Evolutionary conservation across 148 eudicot genomes (phyloP).

Genomic region (Polygonum maritimum): DNA sequence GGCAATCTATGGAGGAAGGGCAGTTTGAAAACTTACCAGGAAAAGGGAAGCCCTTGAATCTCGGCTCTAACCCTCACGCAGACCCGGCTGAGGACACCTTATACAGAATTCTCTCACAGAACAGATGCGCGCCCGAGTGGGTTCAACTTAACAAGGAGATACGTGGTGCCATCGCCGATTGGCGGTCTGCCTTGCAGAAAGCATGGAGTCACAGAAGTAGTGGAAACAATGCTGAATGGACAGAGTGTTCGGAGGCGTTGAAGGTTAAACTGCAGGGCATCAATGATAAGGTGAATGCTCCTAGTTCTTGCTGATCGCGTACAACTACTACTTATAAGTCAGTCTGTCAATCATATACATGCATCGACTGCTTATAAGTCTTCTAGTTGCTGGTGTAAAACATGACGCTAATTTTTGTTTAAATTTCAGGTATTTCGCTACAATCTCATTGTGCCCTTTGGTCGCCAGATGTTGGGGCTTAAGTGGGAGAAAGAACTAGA

Average conservation of each 20-base stretch:
- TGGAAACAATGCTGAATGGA: constrained; percentile 50
- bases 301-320: background rate
- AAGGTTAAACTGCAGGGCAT: constrained; percentile 46
- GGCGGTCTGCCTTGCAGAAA: constrained; percentile 55
- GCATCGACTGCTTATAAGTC: background rate
- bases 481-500: constrained; percentile 69
- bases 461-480: constrained; percentile 66
- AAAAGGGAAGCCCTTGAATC: constrained; percentile 77
- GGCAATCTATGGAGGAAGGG: constrained; percentile 94
- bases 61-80: constrained; percentile 64
- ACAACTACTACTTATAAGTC: background rate
- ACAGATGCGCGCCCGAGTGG: constrained; percentile 89
- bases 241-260: constrained; percentile 40
- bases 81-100: constrained; percentile 89
- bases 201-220: constrained; percentile 32
- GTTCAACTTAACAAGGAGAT: constrained; percentile 86
- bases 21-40: constrained; percentile 83
- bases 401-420: background rate
- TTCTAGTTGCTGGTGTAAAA: background rate
- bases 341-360: background rate
- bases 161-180: constrained; percentile 38
- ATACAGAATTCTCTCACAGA: constrained; percentile 69
- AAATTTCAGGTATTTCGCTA: constrained; percentile 65
- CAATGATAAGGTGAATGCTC: constrained; percentile 53
- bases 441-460: constrained; percentile 87